Evolutionary conservation across 495 filamentous ascomycete species (phyloP), one percentile per base, ranked within the genome.

Genomic region (Pseudoneurospora amorphoporcata): DNA sequence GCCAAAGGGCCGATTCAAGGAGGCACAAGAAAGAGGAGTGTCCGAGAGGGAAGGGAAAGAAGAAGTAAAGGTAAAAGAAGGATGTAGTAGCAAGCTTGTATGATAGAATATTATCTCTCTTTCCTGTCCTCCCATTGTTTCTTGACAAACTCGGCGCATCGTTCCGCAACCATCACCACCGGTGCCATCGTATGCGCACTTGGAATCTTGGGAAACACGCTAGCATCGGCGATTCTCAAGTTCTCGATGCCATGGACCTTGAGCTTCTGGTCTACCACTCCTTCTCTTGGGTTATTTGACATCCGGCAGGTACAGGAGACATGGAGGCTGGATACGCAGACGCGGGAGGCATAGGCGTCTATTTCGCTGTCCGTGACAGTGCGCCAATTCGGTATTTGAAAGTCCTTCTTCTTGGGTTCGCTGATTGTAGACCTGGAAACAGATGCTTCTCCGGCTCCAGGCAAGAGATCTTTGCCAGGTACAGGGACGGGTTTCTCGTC

Each of bases 111-210:
- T 23, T 9, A 29, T 40, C 71, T 68, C 39, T 40, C 38, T 17
- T 73, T 73, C 37, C 45, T 43, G 42, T 74, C 68, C 19, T 38
- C 9, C 77, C 75, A 78, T 29, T 72, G 70, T 32, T 39, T 76
- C 72, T 84, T 84, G 10, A 88, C 82, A 47, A 88, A 71, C 76
- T 86, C 84, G 7, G 85, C 84, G 14, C 80, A 87, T 68, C 83
- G 82, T 76, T 89, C 87, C 6, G 84, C 87, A 70, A 88, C 77
- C 71, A 84, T 85, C 70, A 86, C 84, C 9, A 86, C 83, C 32
- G 82, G 80, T 16, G 78, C 80, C 72, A 83, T 78, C 39, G 83
- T 82, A 79, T 89, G 84, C 12, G 78, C 82, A 69, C 80, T 79
- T 0, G 83, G 76, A 32, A 84, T 81, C 19, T 81, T 76, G n/a